Evolutionary conservation across 73 alveolate genomes (phyloP).

Genomic region (Paraurostyla sp.): DNA sequence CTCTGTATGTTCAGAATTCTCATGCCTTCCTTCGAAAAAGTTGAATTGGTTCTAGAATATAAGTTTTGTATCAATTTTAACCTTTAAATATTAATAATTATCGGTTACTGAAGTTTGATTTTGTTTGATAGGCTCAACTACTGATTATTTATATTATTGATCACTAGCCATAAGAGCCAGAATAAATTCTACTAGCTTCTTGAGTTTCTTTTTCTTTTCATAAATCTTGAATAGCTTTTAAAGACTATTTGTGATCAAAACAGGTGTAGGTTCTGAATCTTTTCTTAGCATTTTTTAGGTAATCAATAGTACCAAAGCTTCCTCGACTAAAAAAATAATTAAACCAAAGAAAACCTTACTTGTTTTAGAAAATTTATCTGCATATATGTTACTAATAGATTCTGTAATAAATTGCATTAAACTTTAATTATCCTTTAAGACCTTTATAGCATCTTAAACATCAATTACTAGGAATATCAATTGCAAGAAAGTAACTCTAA

Average conservation of each 20-base stretch:
- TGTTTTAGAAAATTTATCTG: slow-evolving; percentile 11
- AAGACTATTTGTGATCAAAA: slow-evolving; percentile 7
- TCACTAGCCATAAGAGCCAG: slow-evolving; percentile 33
- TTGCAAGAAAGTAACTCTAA: slow-evolving; percentile 47
- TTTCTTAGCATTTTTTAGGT: slow-evolving; percentile 52
- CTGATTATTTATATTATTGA: slow-evolving; percentile 9
- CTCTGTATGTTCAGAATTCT: slow-evolving; percentile 12
- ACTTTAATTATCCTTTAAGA: slow-evolving; percentile 6
- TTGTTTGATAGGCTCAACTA: background rate
- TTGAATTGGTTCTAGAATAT: no score
- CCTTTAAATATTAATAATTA: background rate
- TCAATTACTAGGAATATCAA: slow-evolving; percentile 48
- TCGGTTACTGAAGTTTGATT: background rate
- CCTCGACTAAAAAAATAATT: slow-evolving; percentile 47
- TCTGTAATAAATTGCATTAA: slow-evolving; percentile 45
- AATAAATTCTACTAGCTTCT: slow-evolving; percentile 42
- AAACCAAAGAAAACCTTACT: slow-evolving; percentile 9
- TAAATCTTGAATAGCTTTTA: slow-evolving; percentile 16
- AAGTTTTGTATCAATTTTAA: slow-evolving; percentile 25
- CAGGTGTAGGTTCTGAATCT: slow-evolving; percentile 60
- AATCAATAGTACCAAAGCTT: slow-evolving; percentile 22
- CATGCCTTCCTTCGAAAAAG: slow-evolving; percentile 21
- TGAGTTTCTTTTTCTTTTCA: slow-evolving; percentile 51
- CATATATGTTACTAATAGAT: slow-evolving; percentile 1
- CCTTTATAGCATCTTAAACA: slow-evolving; percentile 34